phyloP scores from a whole-genome alignment of 768 basidiomycete species.

The Mycena floridula region DNA sequence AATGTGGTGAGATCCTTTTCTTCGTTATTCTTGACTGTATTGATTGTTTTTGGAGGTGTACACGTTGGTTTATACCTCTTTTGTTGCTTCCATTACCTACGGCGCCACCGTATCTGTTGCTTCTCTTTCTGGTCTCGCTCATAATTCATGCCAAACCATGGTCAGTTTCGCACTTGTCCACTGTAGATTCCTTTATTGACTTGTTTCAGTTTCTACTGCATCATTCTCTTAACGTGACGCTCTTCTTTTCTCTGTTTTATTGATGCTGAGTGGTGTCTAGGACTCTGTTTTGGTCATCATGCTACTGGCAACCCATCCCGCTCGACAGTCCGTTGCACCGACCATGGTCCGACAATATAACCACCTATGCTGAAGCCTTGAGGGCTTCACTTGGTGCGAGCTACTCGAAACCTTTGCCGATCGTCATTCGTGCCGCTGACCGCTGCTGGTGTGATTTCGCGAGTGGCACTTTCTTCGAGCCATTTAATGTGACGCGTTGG shows the following conservation, averaged over 20 bases:
- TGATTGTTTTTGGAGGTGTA: conserved; percentile 53
- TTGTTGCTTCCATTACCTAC: conserved; percentile 73
- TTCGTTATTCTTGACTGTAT: too few relatives aligned
- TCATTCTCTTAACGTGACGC: conserved; percentile 74
- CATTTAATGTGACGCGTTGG: conserved; percentile 74
- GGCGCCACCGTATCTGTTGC: conserved; percentile 73
- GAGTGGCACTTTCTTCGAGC: conserved; percentile 59
- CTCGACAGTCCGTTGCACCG: conserved; percentile 52
- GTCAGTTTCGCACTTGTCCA: conserved; percentile 34
- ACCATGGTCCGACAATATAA: conserved; percentile 67
- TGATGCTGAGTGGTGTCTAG: too few relatives aligned
- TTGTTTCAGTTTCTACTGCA: conserved; percentile 71
- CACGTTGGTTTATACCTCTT: conserved; percentile 79
- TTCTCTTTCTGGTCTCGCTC: conserved; percentile 71
- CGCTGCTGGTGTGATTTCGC: conserved; percentile 86
- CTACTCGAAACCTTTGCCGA: conserved; percentile 39
- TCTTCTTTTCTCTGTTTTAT: too few relatives aligned
- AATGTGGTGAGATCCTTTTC: too few relatives aligned
- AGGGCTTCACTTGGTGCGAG: conserved; percentile 37
- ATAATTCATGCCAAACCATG: conserved; percentile 82
- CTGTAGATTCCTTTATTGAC: background rate
- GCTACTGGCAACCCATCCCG: conserved; percentile 84
- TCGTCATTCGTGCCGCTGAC: conserved; percentile 61
- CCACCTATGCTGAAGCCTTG: conserved; percentile 66
- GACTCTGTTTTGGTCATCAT: conserved; percentile 82